Base-by-base conservation (phyloP, 306 rosid genomes). In the Vicia faba region DNA sequence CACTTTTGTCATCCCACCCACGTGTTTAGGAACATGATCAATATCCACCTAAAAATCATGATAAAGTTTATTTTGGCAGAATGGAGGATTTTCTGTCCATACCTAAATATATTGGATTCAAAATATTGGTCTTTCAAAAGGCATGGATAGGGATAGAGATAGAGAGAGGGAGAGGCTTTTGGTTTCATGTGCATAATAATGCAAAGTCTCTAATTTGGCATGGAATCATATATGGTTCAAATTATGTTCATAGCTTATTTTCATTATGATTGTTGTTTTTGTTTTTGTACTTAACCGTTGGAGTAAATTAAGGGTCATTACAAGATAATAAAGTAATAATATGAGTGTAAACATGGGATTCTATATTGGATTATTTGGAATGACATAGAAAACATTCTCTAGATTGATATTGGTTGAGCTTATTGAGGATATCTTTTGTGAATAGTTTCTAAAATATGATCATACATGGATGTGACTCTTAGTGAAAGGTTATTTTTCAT, bases 181-280 rank as follows among this genome's bases (percentile, higher is more conserved):
- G 74, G 77, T 70, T 19, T 63, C 56, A 75, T 75, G 67, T 79
- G 74, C 77, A 64, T 73, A 7, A 64, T 73, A 7, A 64, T 79
- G 69, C 70, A 74, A 41, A 49, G 83, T 74, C 50, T 51, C 69
- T n/a, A 8, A 50, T 48, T 50, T 48, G 8, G 15, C 23, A 50
- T 11, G 69, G 64, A 49, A 74, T 50, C 64, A 73, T 19, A 45
- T 73, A 69, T 39, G 66, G 25, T 49, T 68, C 62, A 71, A 79
- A 68, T 79, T 60, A 73, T 79, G 28, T 62, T 45, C 68, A 5
- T 19, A 26, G 64, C 14, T 54, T 11, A 68, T 28, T 28, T 49
- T 64, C 69, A 41, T 64, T 74, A 20, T 64, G 48, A 64, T 36
- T 29, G 70, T 18, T 43, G 72, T 46, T 57, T 40, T 18, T 43